Conservation (phyloP, 495 filamentous ascomycete genomes). For the Neurospora sp. region DNA sequence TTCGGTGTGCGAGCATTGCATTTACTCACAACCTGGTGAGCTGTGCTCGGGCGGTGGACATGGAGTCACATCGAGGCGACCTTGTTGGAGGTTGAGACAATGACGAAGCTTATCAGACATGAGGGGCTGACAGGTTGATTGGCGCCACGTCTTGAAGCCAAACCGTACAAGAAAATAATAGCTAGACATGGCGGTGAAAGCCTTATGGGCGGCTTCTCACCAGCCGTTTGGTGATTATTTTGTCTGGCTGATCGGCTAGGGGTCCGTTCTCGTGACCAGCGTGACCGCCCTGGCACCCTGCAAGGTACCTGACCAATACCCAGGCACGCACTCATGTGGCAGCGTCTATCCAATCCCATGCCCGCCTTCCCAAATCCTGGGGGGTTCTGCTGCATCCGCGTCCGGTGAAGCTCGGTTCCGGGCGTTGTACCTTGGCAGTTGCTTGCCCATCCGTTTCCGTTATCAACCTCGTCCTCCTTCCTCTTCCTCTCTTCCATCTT, state of each 20-base stretch:
- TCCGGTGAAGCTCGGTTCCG: slow-evolving; percentile 12
- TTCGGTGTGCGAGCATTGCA: no score
- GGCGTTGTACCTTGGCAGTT: not conserved
- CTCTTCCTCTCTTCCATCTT: slow-evolving; percentile 22
- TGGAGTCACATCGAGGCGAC: not conserved
- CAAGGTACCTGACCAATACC: not conserved
- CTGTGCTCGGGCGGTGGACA: not conserved
- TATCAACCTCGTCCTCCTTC: slow-evolving; percentile 12
- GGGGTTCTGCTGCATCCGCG: not conserved
- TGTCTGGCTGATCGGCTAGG: not conserved
- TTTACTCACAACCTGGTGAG: not conserved
- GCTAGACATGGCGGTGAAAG: not conserved
- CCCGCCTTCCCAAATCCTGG: not conserved
- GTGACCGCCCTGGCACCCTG: not conserved
- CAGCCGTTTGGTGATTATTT: not conserved
- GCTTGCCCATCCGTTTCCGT: slow-evolving; percentile 15
- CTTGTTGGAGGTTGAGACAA: slow-evolving; percentile 4
- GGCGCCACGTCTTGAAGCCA: slow-evolving; percentile 3
- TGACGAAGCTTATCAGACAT: slow-evolving; percentile 20
- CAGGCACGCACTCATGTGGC: not conserved
- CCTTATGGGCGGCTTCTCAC: not conserved
- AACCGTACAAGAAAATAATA: not conserved
- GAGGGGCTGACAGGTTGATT: slow-evolving; percentile 9
- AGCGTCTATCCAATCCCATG: not conserved
- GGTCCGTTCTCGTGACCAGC: not conserved